These are phyloP conservation scores for Mycena amicta DNA, from an alignment of 768 basidiomycete species.

Conservation along the genomic window DNA sequence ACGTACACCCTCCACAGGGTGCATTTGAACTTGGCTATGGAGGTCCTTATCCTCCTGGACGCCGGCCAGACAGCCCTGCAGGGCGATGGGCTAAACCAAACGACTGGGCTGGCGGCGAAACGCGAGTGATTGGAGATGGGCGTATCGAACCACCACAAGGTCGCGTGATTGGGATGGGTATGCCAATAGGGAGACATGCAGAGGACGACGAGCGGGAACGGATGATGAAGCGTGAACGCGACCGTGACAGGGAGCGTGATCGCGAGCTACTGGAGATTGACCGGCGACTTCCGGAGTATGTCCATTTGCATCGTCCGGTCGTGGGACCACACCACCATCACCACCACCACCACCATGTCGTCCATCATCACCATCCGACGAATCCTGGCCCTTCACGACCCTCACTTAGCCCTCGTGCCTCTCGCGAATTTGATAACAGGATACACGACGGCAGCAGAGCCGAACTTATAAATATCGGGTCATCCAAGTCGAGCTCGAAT, in stretches of 20 bases:
- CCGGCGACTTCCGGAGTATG: slow-evolving; percentile 36
- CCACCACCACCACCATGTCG: slow-evolving; percentile 42
- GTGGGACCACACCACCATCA: slow-evolving; percentile 47
- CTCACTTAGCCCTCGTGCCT: slow-evolving; percentile 24
- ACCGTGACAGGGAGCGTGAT: slow-evolving; percentile 23
- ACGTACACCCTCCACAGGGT: slow-evolving; percentile 10
- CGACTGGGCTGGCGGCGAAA: slow-evolving; percentile 29
- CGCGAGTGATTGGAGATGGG: slow-evolving; percentile 14
- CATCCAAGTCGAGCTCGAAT: slow-evolving; percentile 35
- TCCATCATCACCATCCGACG: slow-evolving; percentile 52
- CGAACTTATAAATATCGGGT: slow-evolving; percentile 54
- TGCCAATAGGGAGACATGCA: slow-evolving; percentile 28
- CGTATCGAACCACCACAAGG: slow-evolving; percentile 20
- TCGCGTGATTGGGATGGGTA: slow-evolving; percentile 28
- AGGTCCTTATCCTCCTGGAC: slow-evolving; percentile 9
- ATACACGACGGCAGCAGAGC: slow-evolving; percentile 38
- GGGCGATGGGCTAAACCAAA: slow-evolving; percentile 30
- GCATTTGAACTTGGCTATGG: slow-evolving; percentile 28
- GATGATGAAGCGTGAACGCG: slow-evolving; percentile 28
- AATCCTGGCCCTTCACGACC: slow-evolving; percentile 11
- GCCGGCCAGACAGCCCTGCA: slow-evolving; percentile 23
- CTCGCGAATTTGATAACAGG: slow-evolving; percentile 23
- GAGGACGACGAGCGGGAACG: slow-evolving; percentile 36
- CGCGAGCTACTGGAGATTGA: slow-evolving; percentile 22
- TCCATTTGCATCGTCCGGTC: slow-evolving; percentile 29